Base-by-base conservation (phyloP, 2,329 filamentous ascomycete species). In the Lizonia empirigonia region DNA sequence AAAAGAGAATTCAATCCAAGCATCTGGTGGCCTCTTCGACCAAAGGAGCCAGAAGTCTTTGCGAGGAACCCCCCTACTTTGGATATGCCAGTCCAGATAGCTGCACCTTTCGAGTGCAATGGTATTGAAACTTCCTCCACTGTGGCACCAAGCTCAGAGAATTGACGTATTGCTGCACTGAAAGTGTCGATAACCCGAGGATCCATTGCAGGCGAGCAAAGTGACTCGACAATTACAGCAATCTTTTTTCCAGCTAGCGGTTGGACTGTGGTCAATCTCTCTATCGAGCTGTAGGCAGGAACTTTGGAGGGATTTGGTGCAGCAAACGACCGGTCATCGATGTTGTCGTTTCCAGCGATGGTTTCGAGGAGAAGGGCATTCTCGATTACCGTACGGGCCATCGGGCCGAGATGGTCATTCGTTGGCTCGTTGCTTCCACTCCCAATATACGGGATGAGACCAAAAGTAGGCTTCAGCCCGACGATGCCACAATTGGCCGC, bases 391-490 rank as follows among this genome's bases (percentile, higher is more conserved):
- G 48, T 62, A 42, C 60, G 58, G 10, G 64, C 63, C 24, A 71
- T 62, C 7, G 68, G 68, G 10, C 73, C 73, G 8, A 74, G 64
- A 53, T 80, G 76, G 55, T 81, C 79, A 36, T 76, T 78, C 64
- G 33, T 76, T 52, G 18, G 73, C 60, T 24, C 64, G 9, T 59
- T 55, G 30, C 60, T 64, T 4, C 70, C 70, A 6, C 79, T 77
- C 0, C 78, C 79, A 0, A 78, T 81, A 53, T 81, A 81, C 0
- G 79, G 79, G 1, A 82, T 69, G 2, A 81, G 65, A 0, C 79
- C 78, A 58, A 76, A 73, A 0, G 78, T 80, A 1, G 78, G 74
- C 50, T 82, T 50, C 12, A 50, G 19, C 3, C 47, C 47, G 24
- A 82, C 32, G 68, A 54, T 16, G 67, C 68, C 1, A 70, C 72